Evolutionary conservation across 768 basidiomycete genomes (phyloP).

Genomic region (Pleurotus tuoliensis): DNA sequence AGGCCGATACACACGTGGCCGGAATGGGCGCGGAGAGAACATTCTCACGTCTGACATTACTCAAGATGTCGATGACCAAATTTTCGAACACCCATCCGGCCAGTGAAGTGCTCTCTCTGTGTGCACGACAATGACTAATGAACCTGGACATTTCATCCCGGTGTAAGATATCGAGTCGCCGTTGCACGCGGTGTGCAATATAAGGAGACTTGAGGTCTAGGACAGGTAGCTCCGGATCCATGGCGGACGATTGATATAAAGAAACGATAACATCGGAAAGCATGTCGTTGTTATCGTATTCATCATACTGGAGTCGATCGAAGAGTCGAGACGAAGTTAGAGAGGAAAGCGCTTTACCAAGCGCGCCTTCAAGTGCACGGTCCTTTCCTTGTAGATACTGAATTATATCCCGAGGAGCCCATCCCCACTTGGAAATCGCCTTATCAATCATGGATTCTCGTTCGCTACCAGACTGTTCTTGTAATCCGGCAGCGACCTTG

Average conservation of each 20-base stretch:
- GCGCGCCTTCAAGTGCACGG: background rate
- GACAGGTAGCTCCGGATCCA: background rate
- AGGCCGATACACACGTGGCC: background rate
- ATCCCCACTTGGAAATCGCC: background rate
- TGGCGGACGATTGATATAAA: too few species aligned
- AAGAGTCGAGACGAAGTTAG: background rate
- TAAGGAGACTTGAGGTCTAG: background rate
- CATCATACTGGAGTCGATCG: too few species aligned
- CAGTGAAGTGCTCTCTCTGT: background rate
- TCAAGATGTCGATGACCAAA: background rate
- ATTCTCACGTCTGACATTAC: background rate
- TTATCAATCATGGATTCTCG: background rate
- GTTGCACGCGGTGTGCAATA: background rate
- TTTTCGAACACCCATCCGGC: background rate
- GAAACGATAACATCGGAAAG: too few species aligned
- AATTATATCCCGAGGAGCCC: background rate
- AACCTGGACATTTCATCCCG: background rate
- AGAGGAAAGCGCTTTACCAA: background rate
- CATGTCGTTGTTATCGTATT: too few species aligned
- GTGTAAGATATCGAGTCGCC: background rate
- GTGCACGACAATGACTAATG: background rate
- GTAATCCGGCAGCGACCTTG: background rate
- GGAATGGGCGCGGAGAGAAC: background rate
- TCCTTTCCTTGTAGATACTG: background rate
- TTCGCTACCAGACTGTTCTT: background rate